These are phyloP conservation scores for Fragilariopsis cylindrus DNA, from an alignment of 108 stramenopile genomes.

Conservation along the genomic window DNA sequence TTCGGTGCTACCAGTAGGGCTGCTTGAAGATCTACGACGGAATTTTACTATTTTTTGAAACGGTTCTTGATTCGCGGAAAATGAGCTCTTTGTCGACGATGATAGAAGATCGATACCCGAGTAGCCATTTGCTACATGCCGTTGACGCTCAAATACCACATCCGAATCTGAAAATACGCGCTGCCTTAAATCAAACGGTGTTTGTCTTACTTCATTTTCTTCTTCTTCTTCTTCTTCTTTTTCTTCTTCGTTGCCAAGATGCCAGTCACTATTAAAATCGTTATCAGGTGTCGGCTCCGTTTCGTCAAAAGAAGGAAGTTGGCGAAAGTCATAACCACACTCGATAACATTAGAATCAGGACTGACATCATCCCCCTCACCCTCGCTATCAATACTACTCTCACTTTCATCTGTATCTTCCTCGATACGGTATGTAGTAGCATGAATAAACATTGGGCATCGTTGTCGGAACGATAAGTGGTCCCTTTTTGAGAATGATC, in stretches of 20 bases:
- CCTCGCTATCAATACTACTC: not conserved
- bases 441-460: not conserved
- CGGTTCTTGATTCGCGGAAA: not conserved
- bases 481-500: not conserved
- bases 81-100: not conserved
- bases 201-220: not conserved
- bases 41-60: not conserved
- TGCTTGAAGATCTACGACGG: not conserved
- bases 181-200: slow-evolving; percentile 6
- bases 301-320: not conserved
- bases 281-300: no score
- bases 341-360: not conserved
- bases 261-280: not conserved
- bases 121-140: not conserved
- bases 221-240: slow-evolving; percentile 11
- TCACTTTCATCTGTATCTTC: slow-evolving; percentile 10
- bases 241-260: not conserved
- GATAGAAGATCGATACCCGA: not conserved
- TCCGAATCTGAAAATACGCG: slow-evolving; percentile 34
- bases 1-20: not conserved
- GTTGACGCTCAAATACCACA: not conserved
- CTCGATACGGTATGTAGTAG: not conserved
- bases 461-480: not conserved
- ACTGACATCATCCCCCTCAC: not conserved
- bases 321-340: slow-evolving; percentile 6